These are phyloP conservation scores for Suillus cothurnatus DNA, from an alignment of 768 basidiomycete species.

Conservation along the genomic window DNA sequence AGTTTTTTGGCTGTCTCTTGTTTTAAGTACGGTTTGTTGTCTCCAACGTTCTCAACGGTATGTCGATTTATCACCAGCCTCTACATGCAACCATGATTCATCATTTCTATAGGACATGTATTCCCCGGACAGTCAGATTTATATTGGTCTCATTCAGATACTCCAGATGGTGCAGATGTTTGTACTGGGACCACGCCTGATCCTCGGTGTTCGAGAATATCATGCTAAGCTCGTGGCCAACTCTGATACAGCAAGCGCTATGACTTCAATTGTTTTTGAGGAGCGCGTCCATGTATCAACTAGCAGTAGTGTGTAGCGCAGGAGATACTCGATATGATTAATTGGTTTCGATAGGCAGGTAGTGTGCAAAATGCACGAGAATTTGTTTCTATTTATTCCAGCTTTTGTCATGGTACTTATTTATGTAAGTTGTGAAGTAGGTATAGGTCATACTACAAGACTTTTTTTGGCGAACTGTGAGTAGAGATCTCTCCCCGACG, in stretches of 20 bases:
- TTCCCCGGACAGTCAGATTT: neutral
- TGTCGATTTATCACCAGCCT: neutral
- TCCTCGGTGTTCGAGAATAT: neutral
- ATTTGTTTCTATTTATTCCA: too few relatives aligned
- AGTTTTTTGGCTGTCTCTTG: neutral
- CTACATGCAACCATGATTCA: neutral
- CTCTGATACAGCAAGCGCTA: neutral
- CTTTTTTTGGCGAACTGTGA: too few relatives aligned
- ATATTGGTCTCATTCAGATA: neutral
- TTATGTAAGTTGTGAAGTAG: too few relatives aligned
- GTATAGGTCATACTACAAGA: too few relatives aligned
- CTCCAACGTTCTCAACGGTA: neutral
- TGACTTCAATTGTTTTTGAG: neutral
- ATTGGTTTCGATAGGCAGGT: too few relatives aligned
- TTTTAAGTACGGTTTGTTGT: neutral
- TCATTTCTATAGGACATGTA: neutral
- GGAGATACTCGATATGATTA: neutral
- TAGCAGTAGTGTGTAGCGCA: neutral
- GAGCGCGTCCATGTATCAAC: neutral
- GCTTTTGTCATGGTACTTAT: too few relatives aligned
- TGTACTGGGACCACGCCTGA: neutral
- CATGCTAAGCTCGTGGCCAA: neutral
- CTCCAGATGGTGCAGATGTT: neutral
- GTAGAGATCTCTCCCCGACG: too few relatives aligned
- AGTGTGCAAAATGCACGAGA: too few relatives aligned